These are phyloP conservation scores for Malbranchea cinnamomea DNA, from an alignment of 2,329 filamentous ascomycete genomes.

Conservation along the genomic window DNA sequence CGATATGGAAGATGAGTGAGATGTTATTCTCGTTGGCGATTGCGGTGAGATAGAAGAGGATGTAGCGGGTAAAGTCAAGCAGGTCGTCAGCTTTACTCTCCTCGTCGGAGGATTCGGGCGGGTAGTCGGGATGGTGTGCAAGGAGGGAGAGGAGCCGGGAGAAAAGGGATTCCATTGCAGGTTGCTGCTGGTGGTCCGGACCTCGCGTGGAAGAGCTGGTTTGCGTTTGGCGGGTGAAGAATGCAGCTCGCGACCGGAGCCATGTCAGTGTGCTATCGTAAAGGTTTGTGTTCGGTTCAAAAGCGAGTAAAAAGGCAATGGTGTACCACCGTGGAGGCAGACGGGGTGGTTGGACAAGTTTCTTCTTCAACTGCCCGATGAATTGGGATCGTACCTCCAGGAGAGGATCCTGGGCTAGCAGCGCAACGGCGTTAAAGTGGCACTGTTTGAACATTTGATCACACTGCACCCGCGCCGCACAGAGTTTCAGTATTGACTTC, in stretches of 20 bases:
- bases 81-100: constrained; percentile 42
- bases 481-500: constrained; percentile 70
- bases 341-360: constrained; percentile 38
- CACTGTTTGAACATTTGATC: constrained; percentile 58
- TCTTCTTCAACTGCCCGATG: constrained; percentile 71
- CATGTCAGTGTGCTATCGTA: constrained; percentile 69
- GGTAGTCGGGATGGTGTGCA: constrained; percentile 86
- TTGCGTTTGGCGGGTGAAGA: constrained; percentile 39
- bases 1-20: constrained; percentile 77
- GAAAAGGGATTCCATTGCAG: constrained; percentile 66
- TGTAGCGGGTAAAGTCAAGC: constrained; percentile 71
- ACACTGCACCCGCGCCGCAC: constrained; percentile 52
- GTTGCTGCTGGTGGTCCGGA: constrained; percentile 37
- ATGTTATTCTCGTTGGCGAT: constrained; percentile 79
- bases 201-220: constrained; percentile 17
- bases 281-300: constrained; percentile 64
- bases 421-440: constrained; percentile 69
- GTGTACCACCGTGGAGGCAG: constrained; percentile 78
- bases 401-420: constrained; percentile 65
- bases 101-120: constrained; percentile 19
- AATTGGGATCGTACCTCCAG: constrained; percentile 64
- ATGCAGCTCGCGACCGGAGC: constrained; percentile 65
- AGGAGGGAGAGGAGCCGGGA: constrained; percentile 73
- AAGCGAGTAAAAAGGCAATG: constrained; percentile 78
- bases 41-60: constrained; percentile 73